phyloP scores from a whole-genome alignment of 495 filamentous ascomycete species.

The Neurospora tetraspora region DNA sequence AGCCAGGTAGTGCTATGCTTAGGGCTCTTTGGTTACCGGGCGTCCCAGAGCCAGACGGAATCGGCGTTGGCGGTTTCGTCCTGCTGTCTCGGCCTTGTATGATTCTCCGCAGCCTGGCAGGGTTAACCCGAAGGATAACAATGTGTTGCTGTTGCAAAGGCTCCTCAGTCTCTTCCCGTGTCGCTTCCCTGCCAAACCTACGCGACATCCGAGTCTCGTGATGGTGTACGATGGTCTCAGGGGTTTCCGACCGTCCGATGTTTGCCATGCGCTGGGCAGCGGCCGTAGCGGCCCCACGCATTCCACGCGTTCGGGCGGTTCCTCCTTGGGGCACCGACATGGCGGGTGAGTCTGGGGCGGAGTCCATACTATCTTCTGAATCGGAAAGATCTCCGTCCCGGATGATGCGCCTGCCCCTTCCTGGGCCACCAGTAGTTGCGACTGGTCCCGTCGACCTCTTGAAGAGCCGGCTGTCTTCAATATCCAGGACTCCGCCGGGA shows the following conservation, averaged over 20 bases:
- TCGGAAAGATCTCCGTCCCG: conserved; percentile 76
- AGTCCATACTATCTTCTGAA: conserved; percentile 80
- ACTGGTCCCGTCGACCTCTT: conserved; percentile 44
- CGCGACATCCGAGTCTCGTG: conserved; percentile 61
- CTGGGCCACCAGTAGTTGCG: conserved; percentile 37
- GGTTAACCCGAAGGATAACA: conserved; percentile 62
- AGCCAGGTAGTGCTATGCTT: conserved; percentile 42
- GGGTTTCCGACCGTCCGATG: conserved; percentile 79
- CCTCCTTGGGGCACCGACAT: conserved; percentile 64
- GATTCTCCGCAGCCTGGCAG: conserved; percentile 51
- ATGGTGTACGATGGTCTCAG: conserved; percentile 63
- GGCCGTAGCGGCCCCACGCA: conserved; percentile 74
- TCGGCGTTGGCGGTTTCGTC: conserved; percentile 28
- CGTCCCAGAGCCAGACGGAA: conserved; percentile 30
- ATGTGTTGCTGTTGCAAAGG: conserved; percentile 51
- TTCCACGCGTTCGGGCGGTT: conserved; percentile 75
- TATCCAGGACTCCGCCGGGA: conserved; percentile 65
- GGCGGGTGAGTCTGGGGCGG: conserved; percentile 76
- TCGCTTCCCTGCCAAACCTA: conserved; percentile 43
- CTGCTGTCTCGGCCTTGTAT: conserved; percentile 28
- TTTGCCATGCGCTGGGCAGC: conserved; percentile 68
- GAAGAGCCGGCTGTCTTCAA: conserved; percentile 80
- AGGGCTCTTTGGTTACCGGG: conserved; percentile 40
- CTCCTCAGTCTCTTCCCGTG: conserved; percentile 64
- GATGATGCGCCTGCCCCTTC: conserved; percentile 43